Evolutionary conservation across 371 early-diverging fungal species (phyloP).

Genomic region (Mortierella sp.): DNA sequence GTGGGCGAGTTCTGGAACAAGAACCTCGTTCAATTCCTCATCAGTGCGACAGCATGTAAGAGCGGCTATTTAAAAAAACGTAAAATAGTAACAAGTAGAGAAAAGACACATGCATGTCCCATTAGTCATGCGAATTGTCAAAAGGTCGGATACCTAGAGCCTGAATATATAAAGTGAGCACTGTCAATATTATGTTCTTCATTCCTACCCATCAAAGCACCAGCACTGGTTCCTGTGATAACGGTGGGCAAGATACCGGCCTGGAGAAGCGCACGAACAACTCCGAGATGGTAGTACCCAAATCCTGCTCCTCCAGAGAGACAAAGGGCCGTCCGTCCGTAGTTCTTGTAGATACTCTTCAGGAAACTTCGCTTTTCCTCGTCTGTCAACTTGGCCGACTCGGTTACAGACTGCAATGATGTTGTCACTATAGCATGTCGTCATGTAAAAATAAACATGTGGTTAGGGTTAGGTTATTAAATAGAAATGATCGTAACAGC

Average conservation of each 20-base stretch:
- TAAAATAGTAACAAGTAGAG: too few relatives aligned
- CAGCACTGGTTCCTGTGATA: constrained; percentile 91
- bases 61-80: constrained; percentile 75
- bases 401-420: constrained; percentile 75
- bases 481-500: neutral
- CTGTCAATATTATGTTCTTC: neutral
- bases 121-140: constrained; percentile 42
- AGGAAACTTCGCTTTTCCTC: constrained; percentile 82
- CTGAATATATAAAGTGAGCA: constrained; percentile 2
- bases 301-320: constrained; percentile 92
- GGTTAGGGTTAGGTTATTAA: neutral
- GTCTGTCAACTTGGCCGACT: constrained; percentile 59
- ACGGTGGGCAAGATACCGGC: constrained; percentile 84
- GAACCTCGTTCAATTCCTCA: constrained; percentile 77
- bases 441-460: neutral
- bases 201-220: constrained; percentile 69
- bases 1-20: constrained; percentile 72
- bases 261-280: constrained; percentile 82
- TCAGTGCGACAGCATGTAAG: constrained; percentile 85
- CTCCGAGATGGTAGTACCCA: constrained; percentile 86
- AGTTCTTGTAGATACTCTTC: constrained; percentile 79
- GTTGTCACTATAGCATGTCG: constrained; percentile 61
- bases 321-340: constrained; percentile 91
- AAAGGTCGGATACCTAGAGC: neutral
- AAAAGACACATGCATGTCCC: constrained; percentile 17